phyloP scores from a whole-genome alignment of 139 green algal species.

The Astrephomene gubernaculifera region DNA sequence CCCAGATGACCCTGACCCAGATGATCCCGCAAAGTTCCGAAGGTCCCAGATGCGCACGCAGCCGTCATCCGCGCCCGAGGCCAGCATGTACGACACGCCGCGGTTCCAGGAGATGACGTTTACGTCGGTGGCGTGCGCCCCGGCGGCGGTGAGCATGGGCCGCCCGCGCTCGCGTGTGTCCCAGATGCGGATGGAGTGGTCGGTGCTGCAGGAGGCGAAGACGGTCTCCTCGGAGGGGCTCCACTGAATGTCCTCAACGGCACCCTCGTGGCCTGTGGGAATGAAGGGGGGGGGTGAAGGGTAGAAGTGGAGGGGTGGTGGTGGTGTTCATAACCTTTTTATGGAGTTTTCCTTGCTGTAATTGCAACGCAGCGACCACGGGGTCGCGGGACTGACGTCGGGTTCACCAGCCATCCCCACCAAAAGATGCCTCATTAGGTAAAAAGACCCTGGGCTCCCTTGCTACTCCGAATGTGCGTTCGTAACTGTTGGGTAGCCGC shows the following conservation, averaged over 20 bases:
- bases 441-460: too few species aligned
- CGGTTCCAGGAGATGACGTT: conserved; percentile 98
- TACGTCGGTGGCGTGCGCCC: conserved; percentile 89
- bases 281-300: not conserved
- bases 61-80: conserved; percentile 91
- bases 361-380: too few species aligned
- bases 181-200: conserved; percentile 89
- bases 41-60: conserved; percentile 96
- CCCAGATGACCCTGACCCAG: not conserved
- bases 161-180: conserved; percentile 80
- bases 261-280: conserved; percentile 59
- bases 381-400: too few species aligned
- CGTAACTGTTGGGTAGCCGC: too few species aligned
- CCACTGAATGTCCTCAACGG: conserved; percentile 98
- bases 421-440: too few species aligned
- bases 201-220: conserved; percentile 88
- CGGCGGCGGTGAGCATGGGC: conserved; percentile 59
- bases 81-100: conserved; percentile 94
- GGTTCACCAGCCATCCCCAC: too few species aligned
- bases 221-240: conserved; percentile 91
- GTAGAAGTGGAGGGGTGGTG: not conserved
- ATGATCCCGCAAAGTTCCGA: conserved; percentile 68
- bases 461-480: too few species aligned
- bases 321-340: too few species aligned
- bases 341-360: too few species aligned